These are phyloP conservation scores for Hygrophorus pudorinus DNA, from an alignment of 768 basidiomycete species.

Conservation along the genomic window DNA sequence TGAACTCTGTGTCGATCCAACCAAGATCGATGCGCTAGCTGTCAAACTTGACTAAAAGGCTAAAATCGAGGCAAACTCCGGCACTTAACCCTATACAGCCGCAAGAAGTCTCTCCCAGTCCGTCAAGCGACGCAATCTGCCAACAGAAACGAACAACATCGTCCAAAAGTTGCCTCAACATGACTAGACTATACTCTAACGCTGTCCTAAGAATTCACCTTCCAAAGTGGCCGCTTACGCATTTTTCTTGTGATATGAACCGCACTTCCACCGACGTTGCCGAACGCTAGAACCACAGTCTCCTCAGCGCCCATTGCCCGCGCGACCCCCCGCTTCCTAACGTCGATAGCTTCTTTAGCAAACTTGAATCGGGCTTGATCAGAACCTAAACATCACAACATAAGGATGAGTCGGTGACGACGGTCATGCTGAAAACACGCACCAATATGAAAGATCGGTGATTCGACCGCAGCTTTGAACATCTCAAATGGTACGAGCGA, in stretches of 20 bases:
- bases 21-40: not conserved
- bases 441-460: constrained; percentile 75
- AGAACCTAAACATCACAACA: constrained; percentile 34
- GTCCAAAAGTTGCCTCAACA: not conserved
- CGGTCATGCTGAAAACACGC: constrained; percentile 9
- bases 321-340: constrained; percentile 69
- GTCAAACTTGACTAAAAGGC: constrained; percentile 9
- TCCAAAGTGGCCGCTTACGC: constrained; percentile 75
- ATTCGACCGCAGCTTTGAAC: constrained; percentile 77
- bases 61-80: constrained; percentile 6
- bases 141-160: not conserved
- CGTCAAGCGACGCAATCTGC: not conserved
- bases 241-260: constrained; percentile 85
- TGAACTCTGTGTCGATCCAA: too few species aligned
- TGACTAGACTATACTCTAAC: too few species aligned
- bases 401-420: constrained; percentile 11
- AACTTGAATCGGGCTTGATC: constrained; percentile 88
- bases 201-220: constrained; percentile 57
- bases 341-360: constrained; percentile 81
- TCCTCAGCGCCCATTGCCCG: constrained; percentile 69
- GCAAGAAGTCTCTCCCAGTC: not conserved
- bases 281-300: constrained; percentile 88
- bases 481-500: constrained; percentile 78
- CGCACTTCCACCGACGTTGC: constrained; percentile 58
- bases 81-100: constrained; percentile 2